Base-by-base conservation (phyloP, 129 eudicot genomes). In the Helianthus annuus region DNA sequence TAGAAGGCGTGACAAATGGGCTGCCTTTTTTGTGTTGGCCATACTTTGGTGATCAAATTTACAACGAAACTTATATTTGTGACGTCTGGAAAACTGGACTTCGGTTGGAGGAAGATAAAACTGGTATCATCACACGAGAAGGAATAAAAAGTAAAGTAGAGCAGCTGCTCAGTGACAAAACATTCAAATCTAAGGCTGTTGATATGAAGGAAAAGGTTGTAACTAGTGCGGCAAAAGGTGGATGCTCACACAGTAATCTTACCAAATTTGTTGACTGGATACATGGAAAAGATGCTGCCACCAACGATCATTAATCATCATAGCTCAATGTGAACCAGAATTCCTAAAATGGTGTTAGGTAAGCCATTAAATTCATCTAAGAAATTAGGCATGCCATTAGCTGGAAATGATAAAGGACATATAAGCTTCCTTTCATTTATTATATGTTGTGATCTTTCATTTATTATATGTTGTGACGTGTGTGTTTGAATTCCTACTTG, bases 1-100 rank as follows among this genome's bases (percentile, higher is more conserved):
- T 42, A 42, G 46, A 90, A 51, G 86, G 89, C 38, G 53, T 83
- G 32, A 71, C 89, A 69, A 81, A 77, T 14, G 95, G 46, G 10
- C 10, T 7, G 10, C 46, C 46, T 42, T 42, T 40, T 42, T 42
- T 42, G 46, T 42, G 46, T 42, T 42, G 46, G 46, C 46, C 46
- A 42, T 42, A 87, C 55, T 90, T 85, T 60, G 85, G 80, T 0
- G 95, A 90, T 70, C 97, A 90, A 36, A 70, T 78, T 66, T 49
- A 78, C 48, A 87, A 88, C 64, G 80, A 72, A 73, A 81, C 63
- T 36, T 90, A 87, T 49, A 81, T 87, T 46, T 74, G 82, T 36
- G 91, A 87, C 46, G 46, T 42, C 8, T 42, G 46, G 46, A 42
- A 42, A 42, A 42, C 10, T 6, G 46, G 46, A 9, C 46, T 42